Base-by-base conservation (phyloP, 2,329 filamentous ascomycete genomes). In the Cladosporium sp. region DNA sequence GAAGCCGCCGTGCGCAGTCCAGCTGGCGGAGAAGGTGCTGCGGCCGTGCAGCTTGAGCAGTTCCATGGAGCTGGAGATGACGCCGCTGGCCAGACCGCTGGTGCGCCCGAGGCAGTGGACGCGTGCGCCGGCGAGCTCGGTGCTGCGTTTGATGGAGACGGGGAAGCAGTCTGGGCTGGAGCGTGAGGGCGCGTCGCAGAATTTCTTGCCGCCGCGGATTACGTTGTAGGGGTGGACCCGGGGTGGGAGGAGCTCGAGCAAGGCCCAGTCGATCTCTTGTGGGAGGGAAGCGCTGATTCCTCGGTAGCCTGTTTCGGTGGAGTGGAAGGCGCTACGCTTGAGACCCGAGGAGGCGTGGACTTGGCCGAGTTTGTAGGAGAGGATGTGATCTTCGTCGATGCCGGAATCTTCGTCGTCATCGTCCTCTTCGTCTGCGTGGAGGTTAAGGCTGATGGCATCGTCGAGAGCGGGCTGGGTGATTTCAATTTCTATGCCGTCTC, bases 241-340 rank as follows among this genome's bases (percentile, higher is more conserved):
- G 12, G 89, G 85, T 4, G 89, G 83, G 12, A 89, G 82, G 69
- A 98, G 91, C 70, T 91, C 88, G 71, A 98, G 93, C 2, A 98
- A 81, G 0, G 93, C 93, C 94, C 94, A 98, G 77, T 98, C 94
- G 53, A 98, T 93, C 77, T 98, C 94, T 75, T 97, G 94, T 6
- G 28, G 96, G 81, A 5, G 89, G 88, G 67, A 90, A 84, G 66
- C 69, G 31, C 61, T 89, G 85, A 61, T 82, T 84, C 75, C 91
- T 55, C 71, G 70, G 67, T 73, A 76, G 53, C 74, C 73, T 37
- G 68, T 71, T 70, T 75, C 70, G 35, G 72, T 72, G 14, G 69
- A 69, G 44, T 72, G 68, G 21, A 64, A 57, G 5, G 66, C 53
- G 18, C 67, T 74, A 33, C 94, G 88, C 5, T 92, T 88, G 66